phyloP scores from a whole-genome alignment of 2,329 filamentous ascomycete species.

The Trichoderma atroviride region DNA sequence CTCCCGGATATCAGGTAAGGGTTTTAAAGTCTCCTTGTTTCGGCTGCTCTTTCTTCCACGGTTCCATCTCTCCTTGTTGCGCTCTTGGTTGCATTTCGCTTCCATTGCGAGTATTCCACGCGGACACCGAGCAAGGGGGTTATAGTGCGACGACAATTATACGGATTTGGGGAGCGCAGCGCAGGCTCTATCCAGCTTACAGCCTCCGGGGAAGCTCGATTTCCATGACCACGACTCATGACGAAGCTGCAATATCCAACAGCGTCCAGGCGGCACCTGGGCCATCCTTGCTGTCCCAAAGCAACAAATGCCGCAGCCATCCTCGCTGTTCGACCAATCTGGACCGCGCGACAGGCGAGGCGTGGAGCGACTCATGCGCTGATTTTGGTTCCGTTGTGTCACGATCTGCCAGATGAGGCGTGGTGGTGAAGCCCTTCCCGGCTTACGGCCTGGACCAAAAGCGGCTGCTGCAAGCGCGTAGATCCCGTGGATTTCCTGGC shows the following conservation, averaged over 20 bases:
- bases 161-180: background rate
- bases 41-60: background rate
- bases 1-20: constrained; percentile 20
- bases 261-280: background rate
- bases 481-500: constrained; percentile 17
- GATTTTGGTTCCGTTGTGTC: constrained; percentile 9
- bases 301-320: constrained; percentile 14
- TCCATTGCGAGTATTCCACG: background rate
- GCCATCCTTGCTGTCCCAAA: background rate
- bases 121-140: background rate
- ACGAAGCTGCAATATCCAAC: background rate
- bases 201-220: background rate
- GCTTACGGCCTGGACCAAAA: constrained; percentile 16
- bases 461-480: constrained; percentile 16
- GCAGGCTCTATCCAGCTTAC: background rate
- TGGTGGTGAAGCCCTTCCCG: constrained; percentile 7
- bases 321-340: constrained; percentile 9
- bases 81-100: background rate
- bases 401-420: constrained; percentile 12
- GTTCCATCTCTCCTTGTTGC: background rate
- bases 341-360: constrained; percentile 2
- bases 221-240: background rate
- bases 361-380: constrained; percentile 24
- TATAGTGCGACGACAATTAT: background rate
- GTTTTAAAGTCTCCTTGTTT: background rate